Base-by-base conservation (phyloP, 345 rosid species). In the Eutrema japonicum region DNA sequence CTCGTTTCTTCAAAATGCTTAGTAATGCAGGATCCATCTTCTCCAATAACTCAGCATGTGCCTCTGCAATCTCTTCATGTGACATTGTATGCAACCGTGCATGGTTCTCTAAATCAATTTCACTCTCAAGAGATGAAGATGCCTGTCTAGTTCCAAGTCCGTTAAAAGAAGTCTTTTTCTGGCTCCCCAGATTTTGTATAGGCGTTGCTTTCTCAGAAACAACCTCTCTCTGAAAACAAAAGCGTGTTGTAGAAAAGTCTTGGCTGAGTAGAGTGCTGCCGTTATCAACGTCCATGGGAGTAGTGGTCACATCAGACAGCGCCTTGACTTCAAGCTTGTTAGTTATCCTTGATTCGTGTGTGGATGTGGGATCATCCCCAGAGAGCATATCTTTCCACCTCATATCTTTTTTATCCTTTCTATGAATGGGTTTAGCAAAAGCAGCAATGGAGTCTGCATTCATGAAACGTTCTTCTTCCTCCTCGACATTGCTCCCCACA, bases 21-120 rank as follows among this genome's bases (percentile, higher is more conserved):
- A 94, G 71, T 60, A 94, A 74, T 32, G 88, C 76, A 77, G 95
- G 96, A 66, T 89, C 70, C 86, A 94, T 80, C 82, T 88, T 94
- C 73, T 85, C 85, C 84, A 86, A 75, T 79, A 93, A 78, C 84
- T 89, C 98, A 77, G 91, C 85, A 56, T 74, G 91, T 74, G 97
- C 91, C 83, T 88, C 75, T 8, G 86, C 87, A 76, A 91, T 89
- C 75, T 94, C 97, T 43, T 85, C 85, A 10, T 85, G 59, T 18
- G 96, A 80, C 98, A 94, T 94, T 48, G 82, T 64, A 71, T 81
- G 78, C 73, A 94, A 72, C 73, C 81, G 84, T 37, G 88, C 82
- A 30, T 55, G 75, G 73, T 94, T 91, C 80, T 94, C 98, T 14
- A 66, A 81, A 82, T 93, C 93, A 80, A 93, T 93, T 77, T 87